These are phyloP conservation scores for Theileria parva DNA, from an alignment of 169 alveolate genomes.

Conservation along the genomic window DNA sequence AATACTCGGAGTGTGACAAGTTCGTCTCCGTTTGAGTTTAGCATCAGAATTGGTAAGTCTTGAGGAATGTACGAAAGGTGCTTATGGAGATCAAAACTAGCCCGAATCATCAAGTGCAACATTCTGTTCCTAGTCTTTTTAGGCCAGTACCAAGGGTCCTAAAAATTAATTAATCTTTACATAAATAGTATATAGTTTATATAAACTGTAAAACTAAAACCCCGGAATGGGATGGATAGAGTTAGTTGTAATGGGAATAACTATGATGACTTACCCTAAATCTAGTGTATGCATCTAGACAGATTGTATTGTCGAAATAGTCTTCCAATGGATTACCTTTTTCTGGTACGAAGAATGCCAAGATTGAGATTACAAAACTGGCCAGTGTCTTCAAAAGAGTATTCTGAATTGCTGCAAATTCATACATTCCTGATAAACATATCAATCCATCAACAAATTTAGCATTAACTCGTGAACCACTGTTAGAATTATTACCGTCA, in stretches of 20 bases:
- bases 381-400: constrained; percentile 7
- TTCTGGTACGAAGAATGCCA: neutral
- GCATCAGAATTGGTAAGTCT: constrained; percentile 59
- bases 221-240: too few species aligned
- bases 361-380: neutral
- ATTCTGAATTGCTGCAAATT: constrained; percentile 16
- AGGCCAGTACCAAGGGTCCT: constrained; percentile 47
- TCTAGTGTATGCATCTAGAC: neutral
- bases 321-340: neutral
- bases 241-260: neutral
- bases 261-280: neutral
- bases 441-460: constrained; percentile 66
- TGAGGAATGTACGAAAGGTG: constrained; percentile 44
- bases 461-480: neutral
- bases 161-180: neutral
- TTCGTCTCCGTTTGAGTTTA: constrained; percentile 58
- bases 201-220: too few species aligned
- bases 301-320: neutral
- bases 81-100: constrained; percentile 45
- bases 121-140: constrained; percentile 41
- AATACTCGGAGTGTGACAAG: constrained; percentile 35
- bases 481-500: too few species aligned
- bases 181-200: too few species aligned
- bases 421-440: constrained; percentile 69
- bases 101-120: constrained; percentile 48